Base-by-base conservation (phyloP, 768 basidiomycete species). In the Exsudoporus frostii region DNA sequence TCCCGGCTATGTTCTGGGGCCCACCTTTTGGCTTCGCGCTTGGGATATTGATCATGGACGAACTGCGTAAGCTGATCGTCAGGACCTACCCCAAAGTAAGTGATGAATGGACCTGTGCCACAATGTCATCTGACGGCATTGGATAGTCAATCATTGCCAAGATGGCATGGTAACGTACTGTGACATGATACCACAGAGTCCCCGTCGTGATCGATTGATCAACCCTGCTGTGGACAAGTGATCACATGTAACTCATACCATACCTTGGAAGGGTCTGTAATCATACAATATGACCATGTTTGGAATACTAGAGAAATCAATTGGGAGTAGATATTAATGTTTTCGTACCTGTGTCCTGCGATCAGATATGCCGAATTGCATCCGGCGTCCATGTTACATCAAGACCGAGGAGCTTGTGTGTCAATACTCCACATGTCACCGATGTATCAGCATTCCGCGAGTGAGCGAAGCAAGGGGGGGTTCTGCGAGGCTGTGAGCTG, bases 1-100 rank as follows among this genome's bases (percentile, higher is more conserved):
- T 79, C 25, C 77, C 75, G 2, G 60, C 67, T 2, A 76, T 73
- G 72, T 80, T 77, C 62, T 80, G 79, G 79, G 69, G 75, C 14
- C 65, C 76, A 27, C 78, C 79, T 2, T 74, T 79, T 49, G 68
- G 64, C 2, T 76, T 79, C 34, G 79, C 74, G 2, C 40, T 73
- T 13, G 76, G 60, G 1, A 64, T 80, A 6, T 56, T 80, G 48
- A 61, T 60, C 6, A 57, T 78, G 41, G 78, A 80, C 46, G 79
- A 80, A 55, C 51, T 71, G 1, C 68, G 78, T 24, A 79, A 79
- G 60, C 54, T 77, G 45, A 54, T 79, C 13, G 77, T 77, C 30
- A 65, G 77, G 54, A 67, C 71, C 4, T 73, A 76, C 39, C 76
- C 77, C 10, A 72, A 74, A 52, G 76, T 76, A 45, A 59, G 65